Evolutionary conservation across 768 basidiomycete species (phyloP).

Genomic region (Mycena floridula): DNA sequence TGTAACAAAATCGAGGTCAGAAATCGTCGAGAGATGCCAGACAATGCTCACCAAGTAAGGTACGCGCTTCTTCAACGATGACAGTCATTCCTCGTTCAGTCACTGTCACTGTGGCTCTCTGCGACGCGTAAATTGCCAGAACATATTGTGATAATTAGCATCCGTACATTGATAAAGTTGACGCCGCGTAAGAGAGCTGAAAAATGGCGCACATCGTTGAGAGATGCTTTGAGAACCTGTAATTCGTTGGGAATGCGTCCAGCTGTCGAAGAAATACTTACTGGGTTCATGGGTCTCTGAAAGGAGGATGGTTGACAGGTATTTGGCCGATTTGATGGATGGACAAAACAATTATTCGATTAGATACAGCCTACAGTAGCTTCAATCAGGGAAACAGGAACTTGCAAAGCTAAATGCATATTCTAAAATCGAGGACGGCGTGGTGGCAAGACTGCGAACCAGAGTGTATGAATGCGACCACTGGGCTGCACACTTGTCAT

Average conservation of each 20-base stretch:
- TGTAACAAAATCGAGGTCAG: slow-evolving; percentile 25
- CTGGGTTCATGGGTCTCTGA: neutral
- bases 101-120: slow-evolving; percentile 77
- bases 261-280: neutral
- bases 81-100: slow-evolving; percentile 65
- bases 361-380: too few relatives aligned
- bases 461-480: too few relatives aligned
- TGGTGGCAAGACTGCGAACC: too few relatives aligned
- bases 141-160: neutral
- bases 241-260: neutral
- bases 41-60: slow-evolving; percentile 67
- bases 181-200: slow-evolving; percentile 75
- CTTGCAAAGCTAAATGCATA: too few relatives aligned
- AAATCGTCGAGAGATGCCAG: neutral
- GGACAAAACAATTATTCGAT: too few relatives aligned
- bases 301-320: neutral
- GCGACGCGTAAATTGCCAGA: neutral
- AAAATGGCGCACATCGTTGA: slow-evolving; percentile 80
- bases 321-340: too few relatives aligned
- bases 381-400: too few relatives aligned
- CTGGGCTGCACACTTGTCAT: too few relatives aligned
- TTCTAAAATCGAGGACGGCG: too few relatives aligned
- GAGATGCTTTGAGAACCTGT: slow-evolving; percentile 62
- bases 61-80: slow-evolving; percentile 80
- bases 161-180: slow-evolving; percentile 69